Evolutionary conservation across 1,284 basidiomycete genomes (phyloP).

Genomic region (Ustilago cynodontis): DNA sequence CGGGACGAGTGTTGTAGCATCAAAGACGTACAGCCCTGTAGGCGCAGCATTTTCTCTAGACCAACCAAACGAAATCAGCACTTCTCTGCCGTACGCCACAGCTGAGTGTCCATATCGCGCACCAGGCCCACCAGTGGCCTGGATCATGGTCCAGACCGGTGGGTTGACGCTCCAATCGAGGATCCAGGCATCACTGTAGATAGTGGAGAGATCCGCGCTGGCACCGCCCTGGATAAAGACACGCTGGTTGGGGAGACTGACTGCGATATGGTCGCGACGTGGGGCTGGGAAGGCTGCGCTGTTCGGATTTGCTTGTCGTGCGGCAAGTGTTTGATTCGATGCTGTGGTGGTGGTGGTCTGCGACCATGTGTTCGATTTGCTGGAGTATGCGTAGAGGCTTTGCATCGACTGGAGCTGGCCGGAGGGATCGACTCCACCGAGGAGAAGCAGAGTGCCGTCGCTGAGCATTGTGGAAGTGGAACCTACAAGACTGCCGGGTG

Average conservation of each 20-base stretch:
- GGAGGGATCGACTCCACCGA: slow-evolving; percentile 53
- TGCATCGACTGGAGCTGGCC: slow-evolving; percentile 55
- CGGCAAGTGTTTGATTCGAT: not conserved
- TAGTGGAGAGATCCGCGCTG: slow-evolving; percentile 53
- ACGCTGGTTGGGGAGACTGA: slow-evolving; percentile 55
- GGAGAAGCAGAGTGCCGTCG: slow-evolving; percentile 58
- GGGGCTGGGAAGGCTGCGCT: slow-evolving; percentile 41
- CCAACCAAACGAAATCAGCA: slow-evolving; percentile 61
- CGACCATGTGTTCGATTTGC: slow-evolving; percentile 33
- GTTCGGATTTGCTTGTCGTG: not conserved
- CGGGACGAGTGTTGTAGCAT: slow-evolving; percentile 26
- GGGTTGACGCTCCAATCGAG: slow-evolving; percentile 61
- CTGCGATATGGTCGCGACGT: slow-evolving; percentile 61
- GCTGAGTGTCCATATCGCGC: slow-evolving; percentile 61
- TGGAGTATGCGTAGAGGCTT: slow-evolving; percentile 47
- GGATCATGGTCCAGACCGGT: slow-evolving; percentile 54
- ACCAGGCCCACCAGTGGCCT: slow-evolving; percentile 40
- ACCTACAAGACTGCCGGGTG: slow-evolving; percentile 46
- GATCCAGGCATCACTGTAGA: slow-evolving; percentile 63
- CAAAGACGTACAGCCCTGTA: slow-evolving; percentile 49
- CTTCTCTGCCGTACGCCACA: slow-evolving; percentile 57
- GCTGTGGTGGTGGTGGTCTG: slow-evolving; percentile 30
- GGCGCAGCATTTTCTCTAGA: slow-evolving; percentile 54
- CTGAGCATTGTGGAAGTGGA: slow-evolving; percentile 60
- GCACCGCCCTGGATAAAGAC: slow-evolving; percentile 65